Evolutionary conservation across 768 basidiomycete species (phyloP).

Genomic region (Lactarius trivialis): DNA sequence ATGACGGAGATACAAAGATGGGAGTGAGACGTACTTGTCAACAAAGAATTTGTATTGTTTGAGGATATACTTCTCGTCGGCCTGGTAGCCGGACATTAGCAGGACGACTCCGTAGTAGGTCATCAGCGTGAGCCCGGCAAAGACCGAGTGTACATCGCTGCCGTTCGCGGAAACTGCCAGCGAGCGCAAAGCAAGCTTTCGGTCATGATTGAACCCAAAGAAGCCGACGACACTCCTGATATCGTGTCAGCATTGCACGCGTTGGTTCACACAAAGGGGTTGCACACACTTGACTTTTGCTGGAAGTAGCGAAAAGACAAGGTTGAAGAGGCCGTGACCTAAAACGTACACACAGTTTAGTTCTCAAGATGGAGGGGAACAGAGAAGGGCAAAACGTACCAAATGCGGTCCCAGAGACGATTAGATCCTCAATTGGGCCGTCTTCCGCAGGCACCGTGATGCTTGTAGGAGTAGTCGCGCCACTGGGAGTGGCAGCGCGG

Average conservation of each 20-base stretch:
- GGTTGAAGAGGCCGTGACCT: constrained; percentile 55
- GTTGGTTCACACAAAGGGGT: background rate
- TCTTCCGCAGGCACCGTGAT: constrained; percentile 27
- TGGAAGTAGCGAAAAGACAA: constrained; percentile 72
- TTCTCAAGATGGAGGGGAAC: constrained; percentile 1
- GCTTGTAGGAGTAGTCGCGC: constrained; percentile 14
- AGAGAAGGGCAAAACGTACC: constrained; percentile 35
- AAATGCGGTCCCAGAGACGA: constrained; percentile 72
- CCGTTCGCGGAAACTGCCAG: constrained; percentile 61
- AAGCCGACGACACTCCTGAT: constrained; percentile 66
- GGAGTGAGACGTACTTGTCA: constrained; percentile 42
- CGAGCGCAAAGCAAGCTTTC: constrained; percentile 60
- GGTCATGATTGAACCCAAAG: constrained; percentile 69
- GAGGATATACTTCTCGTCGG: constrained; percentile 59
- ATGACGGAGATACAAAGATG: background rate
- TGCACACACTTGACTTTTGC: constrained; percentile 54
- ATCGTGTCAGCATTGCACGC: background rate
- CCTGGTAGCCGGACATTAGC: constrained; percentile 67
- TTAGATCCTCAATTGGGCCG: constrained; percentile 63
- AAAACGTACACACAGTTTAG: background rate
- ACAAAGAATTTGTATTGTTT: constrained; percentile 59
- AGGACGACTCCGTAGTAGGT: constrained; percentile 71
- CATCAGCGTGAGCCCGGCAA: constrained; percentile 76
- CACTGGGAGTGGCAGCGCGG: constrained; percentile 24
- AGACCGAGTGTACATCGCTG: constrained; percentile 67